phyloP scores from a whole-genome alignment of 352 stramenopile species.

The Globisporangium spiculum region DNA sequence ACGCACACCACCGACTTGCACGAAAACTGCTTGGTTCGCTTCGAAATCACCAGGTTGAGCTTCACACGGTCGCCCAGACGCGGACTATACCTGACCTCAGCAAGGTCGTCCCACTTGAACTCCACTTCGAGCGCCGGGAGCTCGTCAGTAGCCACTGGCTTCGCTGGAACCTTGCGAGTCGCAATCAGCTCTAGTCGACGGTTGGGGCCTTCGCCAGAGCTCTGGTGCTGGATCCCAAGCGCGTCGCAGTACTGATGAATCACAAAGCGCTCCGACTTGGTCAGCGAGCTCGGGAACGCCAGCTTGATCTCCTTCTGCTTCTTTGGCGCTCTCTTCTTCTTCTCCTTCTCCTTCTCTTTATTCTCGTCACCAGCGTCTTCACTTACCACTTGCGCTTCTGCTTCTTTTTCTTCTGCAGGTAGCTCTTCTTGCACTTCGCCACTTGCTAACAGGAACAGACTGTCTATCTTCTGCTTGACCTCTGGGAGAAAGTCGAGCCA shows the following conservation, averaged over 20 bases:
- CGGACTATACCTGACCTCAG: conserved; percentile 67
- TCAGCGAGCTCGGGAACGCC: conserved; percentile 37
- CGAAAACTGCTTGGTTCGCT: conserved; percentile 68
- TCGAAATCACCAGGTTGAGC: conserved; percentile 53
- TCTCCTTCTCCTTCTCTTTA: conserved; percentile 1
- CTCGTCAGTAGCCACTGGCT: conserved; percentile 11
- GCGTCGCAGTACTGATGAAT: conserved; percentile 67
- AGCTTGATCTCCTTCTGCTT: conserved; percentile 38
- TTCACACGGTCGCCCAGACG: conserved; percentile 58
- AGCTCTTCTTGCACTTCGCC: conserved; percentile 16
- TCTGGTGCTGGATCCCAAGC: conserved; percentile 56
- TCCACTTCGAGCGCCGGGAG: conserved; percentile 39
- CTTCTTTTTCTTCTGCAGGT: conserved; percentile 16
- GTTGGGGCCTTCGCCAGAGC: conserved; percentile 36
- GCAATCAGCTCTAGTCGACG: conserved; percentile 39
- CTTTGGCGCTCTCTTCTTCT: conserved; percentile 15
- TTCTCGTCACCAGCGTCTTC: conserved; percentile 7
- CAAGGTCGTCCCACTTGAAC: conserved; percentile 58
- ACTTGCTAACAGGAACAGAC: conserved; percentile 27
- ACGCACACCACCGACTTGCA: conserved; percentile 51
- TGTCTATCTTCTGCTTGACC: conserved; percentile 56
- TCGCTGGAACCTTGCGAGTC: conserved; percentile 23
- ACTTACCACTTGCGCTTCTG: conserved; percentile 8
- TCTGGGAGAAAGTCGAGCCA: conserved; percentile 59
- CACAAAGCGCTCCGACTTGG: conserved; percentile 61